Evolutionary conservation across 2,329 filamentous ascomycete genomes (phyloP).

Genomic region (Colletotrichum sp.): DNA sequence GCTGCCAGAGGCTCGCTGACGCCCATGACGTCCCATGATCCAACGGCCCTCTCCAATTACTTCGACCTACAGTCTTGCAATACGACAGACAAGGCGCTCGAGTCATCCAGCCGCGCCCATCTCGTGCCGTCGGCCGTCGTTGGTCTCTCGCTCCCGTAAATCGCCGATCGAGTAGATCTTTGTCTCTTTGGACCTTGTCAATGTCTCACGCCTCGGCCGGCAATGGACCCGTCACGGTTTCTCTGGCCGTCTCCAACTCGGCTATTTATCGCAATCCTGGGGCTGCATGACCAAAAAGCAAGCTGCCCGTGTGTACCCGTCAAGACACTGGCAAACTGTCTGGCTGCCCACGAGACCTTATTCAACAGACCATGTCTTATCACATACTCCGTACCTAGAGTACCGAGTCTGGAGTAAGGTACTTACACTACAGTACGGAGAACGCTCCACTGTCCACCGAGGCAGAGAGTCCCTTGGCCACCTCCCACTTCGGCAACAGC

Average conservation of each 20-base stretch:
- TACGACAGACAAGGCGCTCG: background rate
- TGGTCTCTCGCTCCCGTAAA: background rate
- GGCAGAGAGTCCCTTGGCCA: background rate
- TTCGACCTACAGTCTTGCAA: background rate
- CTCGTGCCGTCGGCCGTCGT: background rate
- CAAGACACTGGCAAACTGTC: background rate
- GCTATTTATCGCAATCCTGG: background rate
- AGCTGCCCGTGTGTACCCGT: background rate
- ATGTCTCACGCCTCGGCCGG: background rate
- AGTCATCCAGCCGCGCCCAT: background rate
- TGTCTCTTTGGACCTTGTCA: background rate
- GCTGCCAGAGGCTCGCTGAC: background rate
- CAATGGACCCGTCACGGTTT: background rate
- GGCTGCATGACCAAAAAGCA: background rate
- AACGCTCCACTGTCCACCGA: background rate
- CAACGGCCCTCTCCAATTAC: background rate
- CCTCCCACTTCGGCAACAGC: background rate
- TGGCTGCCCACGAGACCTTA: background rate
- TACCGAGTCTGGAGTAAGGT: background rate
- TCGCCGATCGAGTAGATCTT: slow-evolving; percentile 12
- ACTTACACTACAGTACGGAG: background rate
- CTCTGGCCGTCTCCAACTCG: background rate
- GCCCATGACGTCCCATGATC: background rate
- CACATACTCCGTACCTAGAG: background rate
- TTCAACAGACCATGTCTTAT: background rate